These are phyloP conservation scores for Sporisorium iseilematis-ciliati DNA, from an alignment of 1,284 basidiomycete species.

Conservation along the genomic window DNA sequence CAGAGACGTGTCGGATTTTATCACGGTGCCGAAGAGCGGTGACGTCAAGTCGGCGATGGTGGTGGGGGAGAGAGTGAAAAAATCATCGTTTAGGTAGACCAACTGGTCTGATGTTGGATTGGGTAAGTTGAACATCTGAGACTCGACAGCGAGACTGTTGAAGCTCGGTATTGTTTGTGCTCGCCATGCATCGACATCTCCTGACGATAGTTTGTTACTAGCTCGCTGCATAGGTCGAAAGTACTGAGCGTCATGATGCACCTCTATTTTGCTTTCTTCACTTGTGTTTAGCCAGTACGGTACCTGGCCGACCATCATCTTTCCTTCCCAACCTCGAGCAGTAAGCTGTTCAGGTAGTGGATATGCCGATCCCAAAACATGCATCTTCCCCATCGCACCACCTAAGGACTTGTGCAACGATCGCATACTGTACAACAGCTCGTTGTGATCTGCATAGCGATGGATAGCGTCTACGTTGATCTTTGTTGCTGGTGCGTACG, in stretches of 20 bases:
- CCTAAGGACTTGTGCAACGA: conserved; percentile 25
- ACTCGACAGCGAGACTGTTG: conserved; percentile 58
- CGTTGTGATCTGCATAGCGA: conserved; percentile 51
- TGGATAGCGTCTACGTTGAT: conserved; percentile 45
- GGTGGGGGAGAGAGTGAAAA: conserved; percentile 43
- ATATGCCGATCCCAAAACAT: conserved; percentile 48
- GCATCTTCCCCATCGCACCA: conserved; percentile 35
- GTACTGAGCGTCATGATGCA: conserved; percentile 41
- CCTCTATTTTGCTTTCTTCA: conserved; percentile 4
- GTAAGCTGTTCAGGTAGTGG: conserved; percentile 23
- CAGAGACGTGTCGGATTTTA: conserved; percentile 43
- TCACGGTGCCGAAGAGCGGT: conserved; percentile 50
- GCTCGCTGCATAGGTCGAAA: conserved; percentile 34
- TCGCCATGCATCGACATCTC: conserved; percentile 36
- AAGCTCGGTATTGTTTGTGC: conserved; percentile 46
- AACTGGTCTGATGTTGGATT: conserved; percentile 32
- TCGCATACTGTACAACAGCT: conserved; percentile 50
- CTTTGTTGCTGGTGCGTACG: conserved; percentile 22
- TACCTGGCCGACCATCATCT: conserved; percentile 19
- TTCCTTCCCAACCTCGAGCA: background rate
- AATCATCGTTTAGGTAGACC: conserved; percentile 58
- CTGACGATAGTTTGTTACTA: background rate
- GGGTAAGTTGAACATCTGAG: conserved; percentile 43
- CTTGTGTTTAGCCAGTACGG: conserved; percentile 28
- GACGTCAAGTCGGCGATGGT: conserved; percentile 39